A percentile compares a stretch with the other conserved stretches of the same genome.
Evolutionary conservation across 495 filamentous ascomycete genomes (phyloP).

Genomic region (Podospora fimiseda): DNA sequence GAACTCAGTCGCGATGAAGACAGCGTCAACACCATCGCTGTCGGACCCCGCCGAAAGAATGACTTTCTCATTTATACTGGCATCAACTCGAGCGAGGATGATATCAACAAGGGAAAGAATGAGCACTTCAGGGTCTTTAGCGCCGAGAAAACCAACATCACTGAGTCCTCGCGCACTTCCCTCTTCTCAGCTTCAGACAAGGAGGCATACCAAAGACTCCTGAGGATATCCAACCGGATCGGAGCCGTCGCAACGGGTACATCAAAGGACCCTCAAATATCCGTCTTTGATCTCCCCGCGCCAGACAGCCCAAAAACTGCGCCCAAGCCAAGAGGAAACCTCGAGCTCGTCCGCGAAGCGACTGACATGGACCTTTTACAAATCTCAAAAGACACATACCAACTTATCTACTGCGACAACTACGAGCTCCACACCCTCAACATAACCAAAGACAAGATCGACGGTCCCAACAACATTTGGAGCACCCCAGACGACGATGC

Average conservation of each 20-base stretch:
- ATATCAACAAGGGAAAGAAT: slow-evolving; percentile 71
- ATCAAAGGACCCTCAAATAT: slow-evolving; percentile 64
- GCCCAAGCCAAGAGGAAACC: slow-evolving; percentile 58
- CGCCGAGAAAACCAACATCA: slow-evolving; percentile 49
- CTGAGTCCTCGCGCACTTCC: slow-evolving; percentile 50
- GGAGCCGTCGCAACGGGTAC: slow-evolving; percentile 71
- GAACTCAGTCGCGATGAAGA: slow-evolving; percentile 85
- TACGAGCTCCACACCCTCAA: slow-evolving; percentile 59
- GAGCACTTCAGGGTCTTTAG: slow-evolving; percentile 80
- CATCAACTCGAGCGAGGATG: slow-evolving; percentile 72
- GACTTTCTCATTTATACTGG: slow-evolving; percentile 67
- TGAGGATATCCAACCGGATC: slow-evolving; percentile 65
- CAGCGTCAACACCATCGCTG: slow-evolving; percentile 76
- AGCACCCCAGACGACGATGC: slow-evolving; percentile 46
- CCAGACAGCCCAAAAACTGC: slow-evolving; percentile 37
- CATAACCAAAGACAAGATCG: slow-evolving; percentile 42
- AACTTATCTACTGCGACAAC: slow-evolving; percentile 74
- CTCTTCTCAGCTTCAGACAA: slow-evolving; percentile 56
- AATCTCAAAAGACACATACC: slow-evolving; percentile 52
- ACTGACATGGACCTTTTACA: slow-evolving; percentile 74
- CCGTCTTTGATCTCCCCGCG: slow-evolving; percentile 64
- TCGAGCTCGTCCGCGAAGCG: slow-evolving; percentile 65
- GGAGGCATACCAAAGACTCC: slow-evolving; percentile 72
- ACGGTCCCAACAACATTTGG: slow-evolving; percentile 55
- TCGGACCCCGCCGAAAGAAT: slow-evolving; percentile 49